Base-by-base conservation (phyloP, 2,329 filamentous ascomycete species). In the Malbranchea cinnamomea region DNA sequence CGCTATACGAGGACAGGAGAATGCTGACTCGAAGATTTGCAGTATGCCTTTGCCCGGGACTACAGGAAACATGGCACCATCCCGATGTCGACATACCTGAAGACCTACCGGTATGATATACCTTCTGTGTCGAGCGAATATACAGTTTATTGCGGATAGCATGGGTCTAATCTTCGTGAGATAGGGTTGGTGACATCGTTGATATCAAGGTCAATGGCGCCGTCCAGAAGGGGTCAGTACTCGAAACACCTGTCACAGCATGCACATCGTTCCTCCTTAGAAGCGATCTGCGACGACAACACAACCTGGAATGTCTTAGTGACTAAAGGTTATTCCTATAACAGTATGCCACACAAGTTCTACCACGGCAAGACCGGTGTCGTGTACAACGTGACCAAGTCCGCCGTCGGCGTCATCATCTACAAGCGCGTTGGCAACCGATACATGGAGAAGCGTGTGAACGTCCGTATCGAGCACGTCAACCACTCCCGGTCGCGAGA, bases 381-480 rank as follows among this genome's bases (percentile, higher is more conserved):
- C 54, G 68, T 93, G 67, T 93, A 92, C 81, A 98, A 98, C 73
- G 89, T 98, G 54, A 89, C 87, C 67, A 93, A 94, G 77, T 80
- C 74, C 53, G 81, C 89, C 46, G 84, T 98, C 60, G 89, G 89
- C 56, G 80, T 98, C 64, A 94, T 98, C 68, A 81, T 98, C 68
- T 87, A 92, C 80, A 94, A 93, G 77, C 83, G 91, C 65, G 89
- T 98, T 62, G 84, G 85, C 68, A 89, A 95, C 78, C 81, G 87
- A 57, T 98, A 94, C 77, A 73, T 98, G 62, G 89, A 98, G 81
- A 98, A 98, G 84, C 87, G 89, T 63, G 77, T 98, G 71, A 95
- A 93, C 77, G 72, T 98, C 68, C 83, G 89, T 60, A 67, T 95
- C 65, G 89, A 98, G 78, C 89, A 98, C 78, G 74, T 98, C 66